phyloP scores from a whole-genome alignment of 2,329 filamentous ascomycete genomes.

The Microdochium bolleyi region DNA sequence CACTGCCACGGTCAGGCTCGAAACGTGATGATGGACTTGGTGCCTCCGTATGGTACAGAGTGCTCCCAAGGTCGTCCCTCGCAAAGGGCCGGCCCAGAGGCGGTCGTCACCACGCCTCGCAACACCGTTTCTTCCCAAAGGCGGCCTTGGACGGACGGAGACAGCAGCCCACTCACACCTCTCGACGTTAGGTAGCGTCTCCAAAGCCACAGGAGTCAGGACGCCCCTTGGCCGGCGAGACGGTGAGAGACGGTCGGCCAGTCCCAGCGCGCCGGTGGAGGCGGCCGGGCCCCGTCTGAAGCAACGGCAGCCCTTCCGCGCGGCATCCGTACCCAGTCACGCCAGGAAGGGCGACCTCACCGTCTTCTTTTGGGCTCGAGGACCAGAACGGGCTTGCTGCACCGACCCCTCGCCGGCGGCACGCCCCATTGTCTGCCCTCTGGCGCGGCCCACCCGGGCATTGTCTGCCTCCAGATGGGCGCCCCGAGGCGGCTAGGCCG shows the following conservation, averaged over 20 bases:
- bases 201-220: neutral
- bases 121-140: too few species aligned
- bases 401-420: neutral
- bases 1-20: too few species aligned
- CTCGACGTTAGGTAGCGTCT: neutral
- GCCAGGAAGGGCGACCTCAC: neutral
- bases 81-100: too few species aligned
- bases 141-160: neutral
- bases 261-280: neutral
- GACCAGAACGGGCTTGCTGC: neutral
- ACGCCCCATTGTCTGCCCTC: neutral
- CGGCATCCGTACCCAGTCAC: neutral
- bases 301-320: neutral
- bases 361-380: neutral
- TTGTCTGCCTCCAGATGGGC: too few species aligned
- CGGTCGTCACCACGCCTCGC: too few species aligned
- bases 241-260: neutral
- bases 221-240: neutral
- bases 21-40: too few species aligned
- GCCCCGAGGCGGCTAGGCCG: too few species aligned
- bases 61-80: too few species aligned
- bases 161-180: neutral
- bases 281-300: neutral
- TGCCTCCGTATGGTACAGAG: too few species aligned
- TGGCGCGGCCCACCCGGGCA: neutral